phyloP scores from a whole-genome alignment of 1,284 basidiomycete genomes.

The Cryptococcus sp. region DNA sequence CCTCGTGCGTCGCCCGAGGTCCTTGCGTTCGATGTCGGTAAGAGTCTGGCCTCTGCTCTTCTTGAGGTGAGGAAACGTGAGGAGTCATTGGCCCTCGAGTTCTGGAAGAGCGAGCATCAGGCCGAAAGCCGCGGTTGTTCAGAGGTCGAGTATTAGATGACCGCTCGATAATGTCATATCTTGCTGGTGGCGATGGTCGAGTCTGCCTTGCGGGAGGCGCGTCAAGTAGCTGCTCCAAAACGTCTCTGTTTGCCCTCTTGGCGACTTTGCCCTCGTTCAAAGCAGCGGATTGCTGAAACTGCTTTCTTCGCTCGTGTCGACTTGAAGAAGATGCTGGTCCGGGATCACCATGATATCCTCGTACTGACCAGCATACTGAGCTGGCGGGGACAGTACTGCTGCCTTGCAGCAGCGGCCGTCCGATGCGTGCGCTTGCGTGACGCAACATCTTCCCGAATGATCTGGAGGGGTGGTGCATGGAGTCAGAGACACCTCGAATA shows the following conservation, averaged over 20 bases:
- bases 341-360: slow-evolving; percentile 26
- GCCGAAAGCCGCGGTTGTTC: no score
- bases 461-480: neutral
- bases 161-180: no score
- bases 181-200: no score
- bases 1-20: neutral
- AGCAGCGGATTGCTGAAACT: slow-evolving; percentile 1
- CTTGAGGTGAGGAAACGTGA: no score
- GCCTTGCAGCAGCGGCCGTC: no score
- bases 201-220: neutral
- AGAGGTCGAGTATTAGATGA: no score
- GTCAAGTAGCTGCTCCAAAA: neutral
- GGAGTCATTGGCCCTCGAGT: no score
- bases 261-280: neutral
- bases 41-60: neutral
- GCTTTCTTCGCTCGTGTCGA: slow-evolving; percentile 9
- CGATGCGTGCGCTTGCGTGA: neutral
- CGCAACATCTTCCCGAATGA: neutral
- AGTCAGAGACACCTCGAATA: neutral
- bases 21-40: neutral
- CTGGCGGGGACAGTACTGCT: no score
- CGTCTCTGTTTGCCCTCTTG: neutral
- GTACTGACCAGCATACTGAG: neutral
- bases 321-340: slow-evolving; percentile 21
- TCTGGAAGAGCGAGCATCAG: no score